These are phyloP conservation scores for Sabuloglossum arenarium DNA, from an alignment of 495 filamentous ascomycete species.

Conservation along the genomic window DNA sequence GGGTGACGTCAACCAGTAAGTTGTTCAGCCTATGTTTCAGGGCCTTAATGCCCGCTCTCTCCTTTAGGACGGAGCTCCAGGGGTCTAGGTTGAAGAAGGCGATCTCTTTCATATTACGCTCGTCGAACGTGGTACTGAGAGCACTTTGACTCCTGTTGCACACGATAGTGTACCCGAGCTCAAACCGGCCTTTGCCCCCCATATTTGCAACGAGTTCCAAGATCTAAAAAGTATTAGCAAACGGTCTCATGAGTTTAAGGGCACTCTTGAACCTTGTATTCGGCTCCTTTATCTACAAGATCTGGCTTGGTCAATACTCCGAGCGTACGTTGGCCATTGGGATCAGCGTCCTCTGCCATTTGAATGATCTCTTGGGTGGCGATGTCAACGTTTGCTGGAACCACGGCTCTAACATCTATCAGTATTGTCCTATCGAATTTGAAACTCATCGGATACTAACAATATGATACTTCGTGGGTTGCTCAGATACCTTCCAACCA, in stretches of 20 bases:
- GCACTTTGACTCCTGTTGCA: constrained; percentile 30
- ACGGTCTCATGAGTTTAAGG: no score
- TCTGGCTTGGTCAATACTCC: constrained; percentile 29
- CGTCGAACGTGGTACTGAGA: constrained; percentile 4
- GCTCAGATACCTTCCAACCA: neutral
- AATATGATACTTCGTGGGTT: constrained; percentile 25
- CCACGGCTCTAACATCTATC: constrained; percentile 18
- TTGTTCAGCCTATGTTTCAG: constrained; percentile 24
- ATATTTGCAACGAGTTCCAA: no score
- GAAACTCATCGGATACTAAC: no score
- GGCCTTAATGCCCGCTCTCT: constrained; percentile 27
- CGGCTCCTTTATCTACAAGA: constrained; percentile 27
- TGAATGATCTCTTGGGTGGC: constrained; percentile 38
- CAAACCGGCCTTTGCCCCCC: no score
- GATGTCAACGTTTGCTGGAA: constrained; percentile 43
- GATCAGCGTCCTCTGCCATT: constrained; percentile 29
- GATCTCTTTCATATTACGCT: constrained; percentile 17
- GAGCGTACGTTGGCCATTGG: constrained; percentile 29
- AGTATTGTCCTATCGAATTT: no score
- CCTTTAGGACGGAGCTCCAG: constrained; percentile 26
- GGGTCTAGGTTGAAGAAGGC: constrained; percentile 16
- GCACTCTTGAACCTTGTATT: constrained; percentile 20
- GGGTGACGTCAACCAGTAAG: constrained; percentile 24
- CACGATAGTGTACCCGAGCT: constrained; percentile 35
- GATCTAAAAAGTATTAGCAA: no score